Percentiles rank a stretch among this genome's conserved stretches.
Conservation (phyloP, 441 rosid species). For the Aleurites moluccanus region DNA sequence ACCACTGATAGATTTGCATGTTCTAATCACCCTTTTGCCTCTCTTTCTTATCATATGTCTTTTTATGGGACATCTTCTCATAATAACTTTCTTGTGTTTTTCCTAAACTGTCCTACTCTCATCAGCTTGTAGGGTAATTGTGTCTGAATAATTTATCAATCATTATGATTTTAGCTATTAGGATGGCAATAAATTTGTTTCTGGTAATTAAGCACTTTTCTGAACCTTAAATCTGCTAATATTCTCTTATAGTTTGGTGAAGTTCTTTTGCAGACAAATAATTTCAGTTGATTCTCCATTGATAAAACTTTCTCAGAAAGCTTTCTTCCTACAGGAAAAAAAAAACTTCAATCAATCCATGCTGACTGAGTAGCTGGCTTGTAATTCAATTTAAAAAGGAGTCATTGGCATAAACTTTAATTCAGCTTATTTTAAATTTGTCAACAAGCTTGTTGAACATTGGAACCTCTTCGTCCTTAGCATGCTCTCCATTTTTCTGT, state of each 20-base stretch:
- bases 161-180: background rate
- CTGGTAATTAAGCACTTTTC: background rate
- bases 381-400: background rate
- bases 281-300: background rate
- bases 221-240: background rate
- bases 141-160: background rate
- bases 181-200: background rate
- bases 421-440: background rate
- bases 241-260: background rate
- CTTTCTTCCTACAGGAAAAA: no score
- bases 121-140: background rate
- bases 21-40: background rate
- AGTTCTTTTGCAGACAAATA: background rate
- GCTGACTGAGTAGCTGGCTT: no score
- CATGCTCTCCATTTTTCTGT: background rate
- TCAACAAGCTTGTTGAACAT: background rate
- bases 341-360: no score
- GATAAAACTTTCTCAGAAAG: background rate
- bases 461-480: background rate
- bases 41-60: background rate
- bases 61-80: background rate
- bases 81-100: background rate
- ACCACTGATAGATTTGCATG: slow-evolving; percentile 1
- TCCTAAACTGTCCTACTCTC: background rate
- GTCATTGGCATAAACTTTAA: background rate